These are phyloP conservation scores for Alternaria alternata DNA, from an alignment of 2,329 filamentous ascomycete genomes.

Conservation along the genomic window DNA sequence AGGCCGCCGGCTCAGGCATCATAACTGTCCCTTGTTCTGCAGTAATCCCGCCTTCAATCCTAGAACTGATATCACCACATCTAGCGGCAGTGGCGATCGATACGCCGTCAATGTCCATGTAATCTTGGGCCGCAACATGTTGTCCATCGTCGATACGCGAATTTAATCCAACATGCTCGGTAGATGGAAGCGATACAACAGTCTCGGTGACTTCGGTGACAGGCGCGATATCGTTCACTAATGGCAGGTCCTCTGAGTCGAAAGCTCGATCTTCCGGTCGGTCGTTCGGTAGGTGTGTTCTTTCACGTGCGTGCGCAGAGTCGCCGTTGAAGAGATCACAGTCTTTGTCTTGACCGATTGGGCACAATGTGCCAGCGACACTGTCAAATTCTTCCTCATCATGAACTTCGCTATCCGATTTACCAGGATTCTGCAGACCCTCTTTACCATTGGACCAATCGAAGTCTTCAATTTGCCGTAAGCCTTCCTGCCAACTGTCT, in stretches of 20 bases:
- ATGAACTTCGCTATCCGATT: neutral
- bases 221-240: neutral
- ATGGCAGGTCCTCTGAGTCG: neutral
- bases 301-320: neutral
- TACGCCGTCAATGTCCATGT: neutral
- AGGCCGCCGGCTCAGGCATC: neutral
- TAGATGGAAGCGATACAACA: neutral
- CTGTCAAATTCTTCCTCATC: neutral
- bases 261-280: neutral
- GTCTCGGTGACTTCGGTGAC: neutral
- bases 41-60: neutral
- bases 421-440: neutral
- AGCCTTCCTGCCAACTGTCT: slow-evolving; percentile 31
- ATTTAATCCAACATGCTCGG: neutral
- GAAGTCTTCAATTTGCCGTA: slow-evolving; percentile 33
- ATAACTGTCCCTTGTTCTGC: neutral
- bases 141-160: neutral
- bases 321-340: too few relatives aligned
- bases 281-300: neutral
- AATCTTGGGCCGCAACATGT: neutral
- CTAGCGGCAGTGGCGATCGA: neutral
- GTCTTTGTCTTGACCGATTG: neutral
- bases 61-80: neutral
- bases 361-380: neutral
- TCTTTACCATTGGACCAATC: slow-evolving; percentile 27